Evolutionary conservation across 139 green algal species (phyloP).

Genomic region (Ulvella scutata): DNA sequence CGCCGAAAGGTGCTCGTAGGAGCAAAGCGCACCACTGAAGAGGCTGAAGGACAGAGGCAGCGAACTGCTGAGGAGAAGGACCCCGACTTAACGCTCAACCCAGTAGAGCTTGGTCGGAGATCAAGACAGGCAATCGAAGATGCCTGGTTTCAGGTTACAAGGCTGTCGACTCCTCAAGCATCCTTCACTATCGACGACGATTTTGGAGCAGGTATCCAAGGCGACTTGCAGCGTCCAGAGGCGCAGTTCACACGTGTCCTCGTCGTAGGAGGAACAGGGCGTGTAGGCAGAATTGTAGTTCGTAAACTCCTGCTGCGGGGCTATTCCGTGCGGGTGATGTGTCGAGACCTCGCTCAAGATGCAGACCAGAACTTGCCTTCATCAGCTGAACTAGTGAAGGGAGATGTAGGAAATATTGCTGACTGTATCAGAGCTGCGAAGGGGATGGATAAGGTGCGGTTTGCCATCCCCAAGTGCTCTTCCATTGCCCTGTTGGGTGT

Average conservation of each 20-base stretch:
- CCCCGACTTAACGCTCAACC: conserved; percentile 36
- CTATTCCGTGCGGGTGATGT: conserved; percentile 63
- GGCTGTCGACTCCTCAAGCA: conserved; percentile 20
- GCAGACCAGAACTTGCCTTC: conserved; percentile 37
- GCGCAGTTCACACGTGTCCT: conserved; percentile 78
- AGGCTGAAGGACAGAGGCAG: neutral
- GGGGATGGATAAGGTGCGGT: conserved; percentile 74
- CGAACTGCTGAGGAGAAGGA: neutral
- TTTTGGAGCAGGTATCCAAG: conserved; percentile 10
- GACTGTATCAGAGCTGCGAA: conserved; percentile 54
- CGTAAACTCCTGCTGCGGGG: conserved; percentile 92
- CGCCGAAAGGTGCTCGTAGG: no score
- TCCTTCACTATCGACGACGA: conserved; percentile 14
- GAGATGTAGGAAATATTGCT: conserved; percentile 66
- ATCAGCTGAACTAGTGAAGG: conserved; percentile 60
- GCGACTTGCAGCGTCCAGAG: conserved; percentile 46
- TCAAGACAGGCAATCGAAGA: conserved; percentile 66
- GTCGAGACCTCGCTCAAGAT: conserved; percentile 32
- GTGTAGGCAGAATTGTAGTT: conserved; percentile 77
- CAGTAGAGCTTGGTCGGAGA: conserved; percentile 51
- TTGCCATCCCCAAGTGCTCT: neutral
- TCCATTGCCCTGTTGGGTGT: neutral
- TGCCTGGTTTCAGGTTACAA: conserved; percentile 56
- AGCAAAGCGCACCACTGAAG: no score
- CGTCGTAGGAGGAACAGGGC: conserved; percentile 82